phyloP scores from a whole-genome alignment of 768 basidiomycete species.

The Ramaria sp. region DNA sequence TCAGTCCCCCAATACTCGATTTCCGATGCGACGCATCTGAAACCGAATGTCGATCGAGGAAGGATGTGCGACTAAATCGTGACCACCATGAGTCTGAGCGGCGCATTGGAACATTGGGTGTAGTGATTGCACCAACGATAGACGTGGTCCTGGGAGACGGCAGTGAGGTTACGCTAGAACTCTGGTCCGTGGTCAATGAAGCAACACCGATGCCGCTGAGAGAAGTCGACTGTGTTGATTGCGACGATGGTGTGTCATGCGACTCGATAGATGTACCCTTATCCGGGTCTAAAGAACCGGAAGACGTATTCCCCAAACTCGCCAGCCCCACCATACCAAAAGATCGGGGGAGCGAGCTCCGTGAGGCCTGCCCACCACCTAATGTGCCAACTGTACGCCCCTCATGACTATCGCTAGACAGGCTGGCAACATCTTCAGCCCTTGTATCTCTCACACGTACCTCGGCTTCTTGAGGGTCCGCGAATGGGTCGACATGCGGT shows the following conservation, averaged over 20 bases:
- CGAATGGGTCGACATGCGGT: constrained; percentile 37
- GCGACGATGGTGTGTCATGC: not conserved
- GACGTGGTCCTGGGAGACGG: constrained; percentile 27
- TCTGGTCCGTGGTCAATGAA: constrained; percentile 16
- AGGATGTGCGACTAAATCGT: constrained; percentile 54
- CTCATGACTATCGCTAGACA: not conserved
- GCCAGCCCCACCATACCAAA: constrained; percentile 17
- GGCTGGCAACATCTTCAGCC: not conserved
- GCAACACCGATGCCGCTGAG: constrained; percentile 14
- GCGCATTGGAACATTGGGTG: constrained; percentile 37
- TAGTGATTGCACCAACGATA: constrained; percentile 30
- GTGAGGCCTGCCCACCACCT: constrained; percentile 17
- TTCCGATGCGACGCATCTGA: constrained; percentile 24
- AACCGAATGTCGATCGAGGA: constrained; percentile 40
- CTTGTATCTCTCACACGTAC: not conserved
- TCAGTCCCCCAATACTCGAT: constrained; percentile 19
- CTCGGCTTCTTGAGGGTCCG: constrained; percentile 15
- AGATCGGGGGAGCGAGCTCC: constrained; percentile 20
- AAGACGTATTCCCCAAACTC: constrained; percentile 12
- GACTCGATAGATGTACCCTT: not conserved
- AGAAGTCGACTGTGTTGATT: constrained; percentile 5
- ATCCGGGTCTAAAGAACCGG: not conserved
- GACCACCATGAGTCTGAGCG: constrained; percentile 73
- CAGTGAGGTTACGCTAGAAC: constrained; percentile 11
- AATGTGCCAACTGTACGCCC: not conserved